Conservation (phyloP, 2,329 filamentous ascomycete genomes). For the Zopfia rhizophila region DNA sequence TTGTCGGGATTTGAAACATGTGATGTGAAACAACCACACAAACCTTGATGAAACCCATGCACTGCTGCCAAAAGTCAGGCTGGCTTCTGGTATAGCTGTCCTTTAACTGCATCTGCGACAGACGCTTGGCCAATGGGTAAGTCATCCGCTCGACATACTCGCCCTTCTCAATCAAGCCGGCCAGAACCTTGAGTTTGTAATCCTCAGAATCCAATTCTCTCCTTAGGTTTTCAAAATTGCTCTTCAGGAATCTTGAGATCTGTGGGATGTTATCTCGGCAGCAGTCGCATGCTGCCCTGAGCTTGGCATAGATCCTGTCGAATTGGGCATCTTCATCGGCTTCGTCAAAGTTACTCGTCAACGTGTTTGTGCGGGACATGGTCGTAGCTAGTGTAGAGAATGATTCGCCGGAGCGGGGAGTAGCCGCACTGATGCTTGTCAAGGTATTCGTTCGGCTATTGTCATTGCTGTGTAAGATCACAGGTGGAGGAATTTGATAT, state of each 20-base stretch:
- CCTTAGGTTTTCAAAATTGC: slow-evolving; percentile 40
- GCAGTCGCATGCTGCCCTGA: slow-evolving; percentile 78
- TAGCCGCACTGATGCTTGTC: slow-evolving; percentile 63
- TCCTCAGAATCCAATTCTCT: slow-evolving; percentile 47
- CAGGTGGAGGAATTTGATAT: slow-evolving; percentile 49
- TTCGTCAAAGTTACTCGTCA: slow-evolving; percentile 69
- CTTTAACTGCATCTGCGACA: slow-evolving; percentile 84
- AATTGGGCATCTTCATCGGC: slow-evolving; percentile 83
- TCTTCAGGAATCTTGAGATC: slow-evolving; percentile 40
- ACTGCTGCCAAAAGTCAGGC: slow-evolving; percentile 73
- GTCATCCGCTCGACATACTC: slow-evolving; percentile 76
- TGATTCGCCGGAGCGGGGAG: slow-evolving; percentile 84
- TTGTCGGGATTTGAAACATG: slow-evolving; percentile 13
- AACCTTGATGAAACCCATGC: slow-evolving; percentile 75
- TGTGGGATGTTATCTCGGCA: slow-evolving; percentile 76
- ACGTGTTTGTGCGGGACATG: slow-evolving; percentile 57
- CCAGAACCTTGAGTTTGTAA: slow-evolving; percentile 52
- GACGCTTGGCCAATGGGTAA: slow-evolving; percentile 74
- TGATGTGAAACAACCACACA: slow-evolving; percentile 33
- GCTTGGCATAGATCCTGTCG: slow-evolving; percentile 81
- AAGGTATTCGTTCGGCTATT: slow-evolving; percentile 66
- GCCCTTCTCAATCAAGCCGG: slow-evolving; percentile 76
- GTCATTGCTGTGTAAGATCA: slow-evolving; percentile 56
- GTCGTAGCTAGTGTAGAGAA: slow-evolving; percentile 69
- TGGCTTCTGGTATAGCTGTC: slow-evolving; percentile 78